Evolutionary conservation across 1,284 basidiomycete species (phyloP).

Genomic region (Volvariella volvacea): DNA sequence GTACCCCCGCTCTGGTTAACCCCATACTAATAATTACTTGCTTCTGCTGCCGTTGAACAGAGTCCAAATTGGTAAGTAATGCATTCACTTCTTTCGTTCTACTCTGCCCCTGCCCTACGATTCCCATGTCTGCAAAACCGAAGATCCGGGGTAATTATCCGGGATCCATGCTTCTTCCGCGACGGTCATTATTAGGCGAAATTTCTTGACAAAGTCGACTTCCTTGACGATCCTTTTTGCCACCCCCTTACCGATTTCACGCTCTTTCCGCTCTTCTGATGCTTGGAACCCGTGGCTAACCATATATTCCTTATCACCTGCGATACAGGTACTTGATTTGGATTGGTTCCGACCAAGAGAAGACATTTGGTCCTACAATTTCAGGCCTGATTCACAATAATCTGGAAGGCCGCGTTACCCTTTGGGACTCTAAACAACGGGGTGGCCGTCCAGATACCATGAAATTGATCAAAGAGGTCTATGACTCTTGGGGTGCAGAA

Average conservation of each 20-base stretch:
- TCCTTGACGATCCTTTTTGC: too few relatives aligned
- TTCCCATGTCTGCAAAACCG: too few relatives aligned
- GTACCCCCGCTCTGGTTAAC: conserved; percentile 1
- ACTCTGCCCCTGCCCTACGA: too few relatives aligned
- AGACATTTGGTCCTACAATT: conserved; percentile 77
- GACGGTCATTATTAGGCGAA: neutral
- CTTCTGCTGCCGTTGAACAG: conserved; percentile 21
- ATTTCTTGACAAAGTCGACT: too few relatives aligned
- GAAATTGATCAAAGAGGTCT: conserved; percentile 38
- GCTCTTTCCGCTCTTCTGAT: neutral
- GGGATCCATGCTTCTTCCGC: neutral
- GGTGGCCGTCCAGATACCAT: conserved; percentile 41
- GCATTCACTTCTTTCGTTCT: too few relatives aligned
- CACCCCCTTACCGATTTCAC: too few relatives aligned
- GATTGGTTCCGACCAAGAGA: conserved; percentile 74
- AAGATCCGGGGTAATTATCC: conserved; percentile 15
- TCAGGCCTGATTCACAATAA: conserved; percentile 56
- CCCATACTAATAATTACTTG: conserved; percentile 1
- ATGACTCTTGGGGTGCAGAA: conserved; percentile 39
- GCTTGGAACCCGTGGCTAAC: neutral
- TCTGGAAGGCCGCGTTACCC: conserved; percentile 45
- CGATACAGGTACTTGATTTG: conserved; percentile 57
- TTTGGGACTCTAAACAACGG: conserved; percentile 60
- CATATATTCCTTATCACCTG: neutral
- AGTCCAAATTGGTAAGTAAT: conserved; percentile 51